Conservation (phyloP, 1,284 basidiomycete species). For the Cutaneotrichosporon cutaneum region DNA sequence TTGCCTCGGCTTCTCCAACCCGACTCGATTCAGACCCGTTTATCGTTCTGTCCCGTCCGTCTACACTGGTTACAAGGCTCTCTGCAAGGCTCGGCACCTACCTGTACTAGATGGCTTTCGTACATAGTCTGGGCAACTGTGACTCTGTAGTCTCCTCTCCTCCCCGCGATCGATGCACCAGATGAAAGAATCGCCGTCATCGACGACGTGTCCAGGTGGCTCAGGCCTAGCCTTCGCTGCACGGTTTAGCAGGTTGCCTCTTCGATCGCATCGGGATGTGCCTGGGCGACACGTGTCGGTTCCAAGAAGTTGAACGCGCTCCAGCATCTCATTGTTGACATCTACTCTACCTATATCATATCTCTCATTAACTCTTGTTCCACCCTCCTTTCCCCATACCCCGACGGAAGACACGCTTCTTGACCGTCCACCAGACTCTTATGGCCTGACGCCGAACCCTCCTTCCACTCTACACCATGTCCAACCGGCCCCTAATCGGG, state of each 20-base stretch:
- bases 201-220: background rate
- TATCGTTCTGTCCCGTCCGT: slow-evolving; percentile 9
- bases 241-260: background rate
- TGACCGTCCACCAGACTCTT: background rate
- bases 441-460: slow-evolving; percentile 5
- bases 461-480: slow-evolving; percentile 10
- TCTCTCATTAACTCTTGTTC: background rate
- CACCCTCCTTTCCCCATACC: background rate
- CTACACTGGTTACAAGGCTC: background rate
- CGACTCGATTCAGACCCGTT: slow-evolving; percentile 6
- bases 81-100: slow-evolving; percentile 2
- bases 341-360: background rate
- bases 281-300: slow-evolving; percentile 1
- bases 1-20: slow-evolving; percentile 2
- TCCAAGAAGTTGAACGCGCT: background rate
- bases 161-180: slow-evolving; percentile 16
- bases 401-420: background rate
- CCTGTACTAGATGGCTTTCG: slow-evolving; percentile 15
- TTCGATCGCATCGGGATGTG: background rate
- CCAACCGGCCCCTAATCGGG: slow-evolving; percentile 1
- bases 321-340: background rate
- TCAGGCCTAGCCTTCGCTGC: too few species aligned
- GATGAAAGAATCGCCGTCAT: slow-evolving; percentile 4
- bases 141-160: slow-evolving; percentile 9
- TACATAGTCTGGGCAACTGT: slow-evolving; percentile 11